These are phyloP conservation scores for Coffea eugenioides DNA, from an alignment of 257 asterid genomes.

Conservation along the genomic window DNA sequence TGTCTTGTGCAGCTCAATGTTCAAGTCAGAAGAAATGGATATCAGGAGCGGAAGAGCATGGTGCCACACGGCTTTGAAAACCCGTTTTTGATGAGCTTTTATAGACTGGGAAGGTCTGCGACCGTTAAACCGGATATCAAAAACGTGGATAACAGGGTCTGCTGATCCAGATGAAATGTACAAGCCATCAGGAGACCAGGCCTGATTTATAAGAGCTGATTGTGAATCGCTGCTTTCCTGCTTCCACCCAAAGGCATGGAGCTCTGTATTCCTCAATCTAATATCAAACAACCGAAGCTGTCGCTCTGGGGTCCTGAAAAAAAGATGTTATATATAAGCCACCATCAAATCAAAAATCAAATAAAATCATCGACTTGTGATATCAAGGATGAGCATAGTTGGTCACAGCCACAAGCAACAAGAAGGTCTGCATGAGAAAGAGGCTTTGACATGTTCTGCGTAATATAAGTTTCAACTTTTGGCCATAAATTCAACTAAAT, in stretches of 20 bases:
- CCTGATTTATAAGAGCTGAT: slow-evolving; percentile 85
- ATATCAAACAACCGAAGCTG: slow-evolving; percentile 79
- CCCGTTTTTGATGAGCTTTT: slow-evolving; percentile 81
- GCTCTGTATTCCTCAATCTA: slow-evolving; percentile 53
- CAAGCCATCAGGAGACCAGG: slow-evolving; percentile 92
- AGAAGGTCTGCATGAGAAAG: background rate
- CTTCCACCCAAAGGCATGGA: slow-evolving; percentile 81
- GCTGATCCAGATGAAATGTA: slow-evolving; percentile 82
- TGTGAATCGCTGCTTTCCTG: slow-evolving; percentile 87
- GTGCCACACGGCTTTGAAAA: slow-evolving; percentile 93
- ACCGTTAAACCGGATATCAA: slow-evolving; percentile 70
- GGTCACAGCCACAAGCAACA: background rate
- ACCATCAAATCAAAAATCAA: background rate
- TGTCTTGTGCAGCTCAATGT: slow-evolving; percentile 72
- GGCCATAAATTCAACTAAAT: background rate
- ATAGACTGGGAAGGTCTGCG: slow-evolving; percentile 70
- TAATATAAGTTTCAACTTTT: background rate
- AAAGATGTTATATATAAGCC: background rate
- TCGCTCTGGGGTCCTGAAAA: slow-evolving; percentile 68
- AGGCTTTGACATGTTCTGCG: background rate
- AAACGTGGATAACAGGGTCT: slow-evolving; percentile 79
- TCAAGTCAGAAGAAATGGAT: slow-evolving; percentile 85
- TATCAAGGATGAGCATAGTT: background rate
- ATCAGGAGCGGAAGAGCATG: slow-evolving; percentile 67
- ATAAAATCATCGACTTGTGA: background rate